Base-by-base conservation (phyloP, 495 filamentous ascomycete genomes). In the Sphaerosporella brunnea region DNA sequence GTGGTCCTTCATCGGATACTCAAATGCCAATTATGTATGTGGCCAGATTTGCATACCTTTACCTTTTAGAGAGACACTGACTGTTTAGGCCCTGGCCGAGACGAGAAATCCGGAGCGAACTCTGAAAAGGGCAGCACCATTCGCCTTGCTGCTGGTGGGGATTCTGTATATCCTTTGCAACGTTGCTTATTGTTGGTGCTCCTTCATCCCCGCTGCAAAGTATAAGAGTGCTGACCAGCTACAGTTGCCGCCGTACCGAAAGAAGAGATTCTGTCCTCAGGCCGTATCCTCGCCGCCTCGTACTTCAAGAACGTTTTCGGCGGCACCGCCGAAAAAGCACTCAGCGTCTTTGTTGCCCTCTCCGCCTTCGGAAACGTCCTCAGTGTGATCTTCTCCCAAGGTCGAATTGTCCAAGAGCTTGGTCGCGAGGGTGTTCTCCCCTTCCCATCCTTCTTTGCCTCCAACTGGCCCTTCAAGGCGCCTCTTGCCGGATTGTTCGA, bases 101-200 rank as follows among this genome's bases (percentile, higher is more conserved):
- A 71, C 73, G 11, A 70, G 67, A 46, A 71, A 81, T 52, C 78
- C 78, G 0, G 66, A 69, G 15, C 69, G 70, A 37, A 82, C 77
- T 0, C 67, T 82, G 49, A 68, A 73, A 52, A 70, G 74, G 43
- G 79, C 77, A 1, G 79, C 75, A 0, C 77, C 74, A 0, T 51
- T 76, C 20, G 78, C 77, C 11, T 69, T 81, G 16, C 68, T 62
- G 21, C 66, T 68, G 7, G 77, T 80, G 20, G 71, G 73, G 0
- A 63, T 82, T 23, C 62, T 81, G 0, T 82, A 81, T 62, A 74
- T 82, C 62, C 57, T 82, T 20, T 73, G 71, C 54, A 82, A 83
- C 62, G 72, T 83, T 40, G 78, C 79, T 47, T 83, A 82, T 60
- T 81, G 82, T 50, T 82, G 78, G 72, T 79, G 4, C 74, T 79